Percentiles rank a stretch among this genome's conserved stretches.
phyloP scores from a whole-genome alignment of 768 basidiomycete species.

The Lactifluus hygrophoroides region DNA sequence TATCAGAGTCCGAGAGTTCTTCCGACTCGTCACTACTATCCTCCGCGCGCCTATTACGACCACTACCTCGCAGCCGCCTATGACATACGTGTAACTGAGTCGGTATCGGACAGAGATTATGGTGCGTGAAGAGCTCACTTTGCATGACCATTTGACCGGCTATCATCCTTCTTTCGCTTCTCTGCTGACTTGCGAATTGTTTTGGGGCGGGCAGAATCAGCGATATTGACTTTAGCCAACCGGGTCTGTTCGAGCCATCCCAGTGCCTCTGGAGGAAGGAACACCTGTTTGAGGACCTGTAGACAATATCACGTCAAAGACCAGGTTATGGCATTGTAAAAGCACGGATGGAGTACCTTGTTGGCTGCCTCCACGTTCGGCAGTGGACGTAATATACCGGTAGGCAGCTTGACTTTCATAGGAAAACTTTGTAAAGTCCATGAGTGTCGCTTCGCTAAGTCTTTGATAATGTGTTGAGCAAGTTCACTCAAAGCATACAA shows the following conservation, averaged over 20 bases:
- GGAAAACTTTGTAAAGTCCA: constrained; percentile 80
- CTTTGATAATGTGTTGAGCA: constrained; percentile 78
- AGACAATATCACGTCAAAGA: not conserved
- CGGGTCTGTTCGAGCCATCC: constrained; percentile 49
- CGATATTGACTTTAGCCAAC: constrained; percentile 22
- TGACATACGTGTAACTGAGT: not conserved
- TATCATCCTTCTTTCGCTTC: constrained; percentile 46
- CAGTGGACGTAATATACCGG: constrained; percentile 71
- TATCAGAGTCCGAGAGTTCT: constrained; percentile 16
- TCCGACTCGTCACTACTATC: constrained; percentile 26
- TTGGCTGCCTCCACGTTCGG: constrained; percentile 57
- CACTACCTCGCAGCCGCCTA: constrained; percentile 23
- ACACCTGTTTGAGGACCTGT: constrained; percentile 63
- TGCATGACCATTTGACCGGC: constrained; percentile 39
- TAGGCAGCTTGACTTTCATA: constrained; percentile 68
- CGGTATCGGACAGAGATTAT: not conserved
- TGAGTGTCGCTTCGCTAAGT: constrained; percentile 47
- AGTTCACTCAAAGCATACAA: constrained; percentile 84
- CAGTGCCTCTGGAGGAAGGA: constrained; percentile 52
- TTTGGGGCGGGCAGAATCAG: constrained; percentile 29
- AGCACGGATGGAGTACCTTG: constrained; percentile 35
- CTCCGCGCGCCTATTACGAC: constrained; percentile 23
- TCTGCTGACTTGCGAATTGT: constrained; percentile 43
- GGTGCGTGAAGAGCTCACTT: constrained; percentile 33
- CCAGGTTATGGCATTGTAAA: not conserved